A percentile compares a stretch with the other conserved stretches of the same genome.
phyloP scores from a whole-genome alignment of 495 filamentous ascomycete genomes.

The Penicillium ucsense region DNA sequence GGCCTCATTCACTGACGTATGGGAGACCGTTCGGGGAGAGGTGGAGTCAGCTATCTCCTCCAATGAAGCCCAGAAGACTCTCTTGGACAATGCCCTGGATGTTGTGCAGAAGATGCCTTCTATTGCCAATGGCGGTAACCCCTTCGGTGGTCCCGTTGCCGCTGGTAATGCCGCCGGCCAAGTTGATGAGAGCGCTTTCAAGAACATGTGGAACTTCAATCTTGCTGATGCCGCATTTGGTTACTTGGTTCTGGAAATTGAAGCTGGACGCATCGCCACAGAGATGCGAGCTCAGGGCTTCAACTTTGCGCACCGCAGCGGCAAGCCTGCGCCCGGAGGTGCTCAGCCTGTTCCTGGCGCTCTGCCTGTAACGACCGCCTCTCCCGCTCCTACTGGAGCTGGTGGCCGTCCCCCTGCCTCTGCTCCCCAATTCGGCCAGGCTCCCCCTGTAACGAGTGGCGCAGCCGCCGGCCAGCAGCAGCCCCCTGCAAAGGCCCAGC shows the following conservation, averaged over 20 bases:
- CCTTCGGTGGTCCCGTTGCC: slow-evolving; percentile 81
- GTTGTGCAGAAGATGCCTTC: slow-evolving; percentile 95
- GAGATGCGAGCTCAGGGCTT: slow-evolving; percentile 98
- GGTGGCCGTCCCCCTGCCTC: slow-evolving; percentile 17
- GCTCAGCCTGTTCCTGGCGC: slow-evolving; percentile 26
- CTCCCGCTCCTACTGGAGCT: slow-evolving; percentile 25
- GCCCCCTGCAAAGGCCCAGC: slow-evolving; percentile 29
- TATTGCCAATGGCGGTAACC: slow-evolving; percentile 88
- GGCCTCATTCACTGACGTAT: slow-evolving; percentile 97
- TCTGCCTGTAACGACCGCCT: slow-evolving; percentile 30
- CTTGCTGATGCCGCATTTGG: slow-evolving; percentile 95
- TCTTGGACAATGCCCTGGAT: slow-evolving; percentile 79
- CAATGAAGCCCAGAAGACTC: slow-evolving; percentile 83
- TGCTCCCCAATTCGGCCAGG: slow-evolving; percentile 37
- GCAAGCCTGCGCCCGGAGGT: slow-evolving; percentile 33
- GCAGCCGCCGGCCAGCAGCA: slow-evolving; percentile 29
- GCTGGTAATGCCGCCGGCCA: slow-evolving; percentile 67
- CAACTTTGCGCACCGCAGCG: slow-evolving; percentile 89
- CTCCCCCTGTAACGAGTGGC: slow-evolving; percentile 19
- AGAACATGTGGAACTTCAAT: slow-evolving; percentile 99
- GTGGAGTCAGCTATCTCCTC: slow-evolving; percentile 87
- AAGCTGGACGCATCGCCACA: slow-evolving; percentile 88
- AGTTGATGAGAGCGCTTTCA: slow-evolving; percentile 97
- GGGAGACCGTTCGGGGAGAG: slow-evolving; percentile 95
- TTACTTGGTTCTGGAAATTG: slow-evolving; percentile 88